Base-by-base conservation (phyloP, 805 yeast genomes). In the Starmerella etchellsii region DNA sequence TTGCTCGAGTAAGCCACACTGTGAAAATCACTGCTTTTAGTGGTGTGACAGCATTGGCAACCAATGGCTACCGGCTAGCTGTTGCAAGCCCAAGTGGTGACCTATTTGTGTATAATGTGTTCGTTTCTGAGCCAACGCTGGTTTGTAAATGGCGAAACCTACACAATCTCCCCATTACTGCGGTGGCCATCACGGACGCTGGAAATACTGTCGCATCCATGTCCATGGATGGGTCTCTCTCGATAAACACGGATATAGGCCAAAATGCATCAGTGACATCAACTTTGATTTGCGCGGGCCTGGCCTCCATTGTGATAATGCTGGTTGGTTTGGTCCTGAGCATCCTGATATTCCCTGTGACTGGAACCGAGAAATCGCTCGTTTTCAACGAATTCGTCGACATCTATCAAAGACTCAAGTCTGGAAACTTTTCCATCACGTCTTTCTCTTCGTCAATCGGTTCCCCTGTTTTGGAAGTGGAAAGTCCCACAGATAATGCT, bases 111-210 rank as follows among this genome's bases (percentile, higher is more conserved):
- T 52, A 40, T 23, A 36, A 33, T 11, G 19, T 24, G 3, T 16
- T 28, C 2, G 19, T 19, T 15, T 19, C 16, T 30, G 25, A 16
- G 20, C 42, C 47, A n/a, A 15, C 34, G 11, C 37, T 37, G 7
- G 23, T 40, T 16, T 18, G 28, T 19, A 28, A 34, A n/a, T 28
- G 46, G 8, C 22, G 36, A 15, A 36, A 33, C 4, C 43, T 34
- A 4, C 55, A 48, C 39, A 33, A 32, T 13, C 41, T 53, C 30
- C 55, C 56, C 2, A 50, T 53, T 10, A 51, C 54, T 4, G 40
- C 51, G 11, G 29, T 50, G 23, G 42, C 53, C 4, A 31, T 53
- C 6, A 31, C 40, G 20, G 31, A 43, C 14, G 37, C 35, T 16
- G 48, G 46, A 14, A 34, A 37, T 2, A 29, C 42, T 10, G 43